Evolutionary conservation across 1,284 basidiomycete genomes (phyloP).

Genomic region (Ustilago cynodontis): DNA sequence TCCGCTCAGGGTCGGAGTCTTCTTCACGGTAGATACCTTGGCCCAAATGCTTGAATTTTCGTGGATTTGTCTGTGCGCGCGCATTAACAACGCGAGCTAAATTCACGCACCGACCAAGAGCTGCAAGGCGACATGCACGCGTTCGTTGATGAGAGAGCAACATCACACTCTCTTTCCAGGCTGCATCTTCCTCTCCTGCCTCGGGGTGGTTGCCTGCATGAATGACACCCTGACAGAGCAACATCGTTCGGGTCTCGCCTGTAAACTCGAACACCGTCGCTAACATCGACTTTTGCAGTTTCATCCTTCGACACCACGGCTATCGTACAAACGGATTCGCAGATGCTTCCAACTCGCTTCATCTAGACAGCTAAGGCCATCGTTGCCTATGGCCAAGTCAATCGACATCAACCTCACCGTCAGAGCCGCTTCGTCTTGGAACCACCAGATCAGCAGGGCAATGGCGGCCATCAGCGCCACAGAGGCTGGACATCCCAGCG

Average conservation of each 20-base stretch:
- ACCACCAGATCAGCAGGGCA: neutral
- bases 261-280: neutral
- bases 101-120: conserved; percentile 8
- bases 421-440: neutral
- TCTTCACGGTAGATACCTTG: too few relatives aligned
- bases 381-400: conserved; percentile 7
- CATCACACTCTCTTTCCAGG: conserved; percentile 3
- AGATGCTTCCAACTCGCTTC: conserved; percentile 5
- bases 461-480: conserved; percentile 14
- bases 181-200: conserved; percentile 5
- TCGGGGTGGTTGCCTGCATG: conserved; percentile 10
- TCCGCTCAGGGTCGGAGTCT: too few relatives aligned
- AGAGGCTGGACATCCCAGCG: conserved; percentile 19
- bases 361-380: conserved; percentile 11
- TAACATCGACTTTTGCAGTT: neutral
- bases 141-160: conserved; percentile 22
- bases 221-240: neutral
- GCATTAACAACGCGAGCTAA: neutral
- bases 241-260: neutral
- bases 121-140: conserved; percentile 2
- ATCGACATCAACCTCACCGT: neutral
- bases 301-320: neutral
- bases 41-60: too few relatives aligned
- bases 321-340: too few relatives aligned
- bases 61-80: neutral